Evolutionary conservation across 148 eudicot genomes (phyloP).

Genomic region (Rhododendron henanense): DNA sequence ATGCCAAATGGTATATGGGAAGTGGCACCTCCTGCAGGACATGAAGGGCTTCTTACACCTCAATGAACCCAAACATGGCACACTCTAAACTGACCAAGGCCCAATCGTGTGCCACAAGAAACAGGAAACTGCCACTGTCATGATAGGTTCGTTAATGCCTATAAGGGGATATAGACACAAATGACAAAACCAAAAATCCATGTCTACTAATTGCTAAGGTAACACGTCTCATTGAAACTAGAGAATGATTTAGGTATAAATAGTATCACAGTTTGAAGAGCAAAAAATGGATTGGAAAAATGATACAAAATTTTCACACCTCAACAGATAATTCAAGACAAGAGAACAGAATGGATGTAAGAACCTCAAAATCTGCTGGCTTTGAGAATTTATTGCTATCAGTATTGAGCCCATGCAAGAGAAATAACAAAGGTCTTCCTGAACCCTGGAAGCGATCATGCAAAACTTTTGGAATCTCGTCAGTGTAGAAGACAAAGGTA

Average conservation of each 20-base stretch:
- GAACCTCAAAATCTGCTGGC: conserved; percentile 90
- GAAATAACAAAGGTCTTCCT: conserved; percentile 62
- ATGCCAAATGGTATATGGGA: neutral
- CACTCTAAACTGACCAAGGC: neutral
- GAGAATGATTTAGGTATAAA: neutral
- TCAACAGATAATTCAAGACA: neutral
- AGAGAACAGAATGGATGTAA: neutral
- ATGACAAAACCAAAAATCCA: neutral
- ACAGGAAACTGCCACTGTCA: neutral
- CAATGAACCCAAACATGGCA: neutral
- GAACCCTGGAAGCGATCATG: conserved; percentile 46
- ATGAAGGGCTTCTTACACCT: neutral
- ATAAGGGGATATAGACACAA: neutral
- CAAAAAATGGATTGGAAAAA: neutral
- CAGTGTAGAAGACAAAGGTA: conserved; percentile 47
- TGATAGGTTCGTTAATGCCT: neutral
- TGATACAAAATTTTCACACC: neutral
- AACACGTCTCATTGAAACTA: neutral
- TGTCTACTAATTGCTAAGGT: neutral
- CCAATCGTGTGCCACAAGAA: neutral
- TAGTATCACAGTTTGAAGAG: neutral
- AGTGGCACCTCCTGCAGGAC: conserved; percentile 2
- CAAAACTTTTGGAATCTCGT: conserved; percentile 64
- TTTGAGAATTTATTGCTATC: conserved; percentile 83
- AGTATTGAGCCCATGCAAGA: conserved; percentile 89